These are phyloP conservation scores for Myriangium duriaei DNA, from an alignment of 2,329 filamentous ascomycete species.

Conservation along the genomic window DNA sequence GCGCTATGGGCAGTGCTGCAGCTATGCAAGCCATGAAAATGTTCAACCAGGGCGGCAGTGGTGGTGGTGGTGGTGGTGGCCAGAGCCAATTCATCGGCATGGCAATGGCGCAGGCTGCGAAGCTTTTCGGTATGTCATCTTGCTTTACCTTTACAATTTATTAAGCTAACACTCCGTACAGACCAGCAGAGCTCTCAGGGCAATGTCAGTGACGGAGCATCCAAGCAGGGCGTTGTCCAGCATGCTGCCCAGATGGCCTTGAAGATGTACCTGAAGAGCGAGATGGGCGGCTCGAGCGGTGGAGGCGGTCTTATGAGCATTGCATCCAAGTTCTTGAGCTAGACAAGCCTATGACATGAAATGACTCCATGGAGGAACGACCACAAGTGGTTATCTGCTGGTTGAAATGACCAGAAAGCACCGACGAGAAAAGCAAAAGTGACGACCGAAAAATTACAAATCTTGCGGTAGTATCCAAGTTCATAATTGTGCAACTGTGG, in stretches of 20 bases:
- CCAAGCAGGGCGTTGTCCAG: constrained; percentile 70
- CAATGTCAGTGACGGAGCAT: constrained; percentile 42
- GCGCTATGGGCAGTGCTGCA: constrained; percentile 51
- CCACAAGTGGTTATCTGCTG: no score
- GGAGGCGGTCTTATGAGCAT: constrained; percentile 43
- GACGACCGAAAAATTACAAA: no score
- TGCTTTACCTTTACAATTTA: background rate
- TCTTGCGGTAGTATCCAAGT: no score
- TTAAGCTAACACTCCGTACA: constrained; percentile 3
- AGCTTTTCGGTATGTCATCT: constrained; percentile 45
- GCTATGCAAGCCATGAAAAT: constrained; percentile 72
- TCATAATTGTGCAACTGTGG: no score
- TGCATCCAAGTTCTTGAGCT: constrained; percentile 48
- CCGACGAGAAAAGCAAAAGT: no score
- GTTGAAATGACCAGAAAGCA: no score
- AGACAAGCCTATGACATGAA: no score
- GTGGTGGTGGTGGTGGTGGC: constrained; percentile 29
- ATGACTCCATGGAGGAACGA: no score
- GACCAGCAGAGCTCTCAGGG: constrained; percentile 45
- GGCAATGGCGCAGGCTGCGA: constrained; percentile 78
- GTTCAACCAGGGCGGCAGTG: constrained; percentile 39
- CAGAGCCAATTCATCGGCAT: constrained; percentile 74
- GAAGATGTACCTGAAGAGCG: constrained; percentile 80
- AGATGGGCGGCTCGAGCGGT: constrained; percentile 35
- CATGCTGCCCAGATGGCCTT: constrained; percentile 75